Evolutionary conservation across 805 yeast genomes (phyloP).

Genomic region (Starmera caribaea): DNA sequence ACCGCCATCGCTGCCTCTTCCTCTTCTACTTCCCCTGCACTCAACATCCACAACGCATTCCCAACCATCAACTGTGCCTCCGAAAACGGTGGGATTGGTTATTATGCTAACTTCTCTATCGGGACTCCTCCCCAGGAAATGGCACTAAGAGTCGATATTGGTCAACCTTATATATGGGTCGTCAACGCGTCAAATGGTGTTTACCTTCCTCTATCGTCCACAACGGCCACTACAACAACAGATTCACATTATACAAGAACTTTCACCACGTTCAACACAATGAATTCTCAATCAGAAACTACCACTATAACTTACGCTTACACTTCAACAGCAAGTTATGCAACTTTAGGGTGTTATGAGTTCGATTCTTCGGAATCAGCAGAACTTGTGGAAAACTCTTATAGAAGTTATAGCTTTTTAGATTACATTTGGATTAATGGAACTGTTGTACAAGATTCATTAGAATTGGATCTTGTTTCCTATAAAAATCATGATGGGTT

Average conservation of each 20-base stretch:
- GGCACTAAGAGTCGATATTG: constrained; percentile 24
- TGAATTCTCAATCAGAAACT: not conserved
- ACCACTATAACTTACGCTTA: not conserved
- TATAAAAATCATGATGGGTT: not conserved
- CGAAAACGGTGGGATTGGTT: constrained; percentile 6
- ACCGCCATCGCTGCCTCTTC: no score
- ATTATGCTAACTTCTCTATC: constrained; percentile 22
- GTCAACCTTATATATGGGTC: constrained; percentile 30
- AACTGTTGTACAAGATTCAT: constrained; percentile 6
- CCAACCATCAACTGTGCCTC: constrained; percentile 6
- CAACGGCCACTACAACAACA: constrained; percentile 3
- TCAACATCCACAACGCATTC: not conserved
- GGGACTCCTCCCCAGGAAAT: constrained; percentile 24
- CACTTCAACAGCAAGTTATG: constrained; percentile 3
- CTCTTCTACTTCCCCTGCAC: not conserved
- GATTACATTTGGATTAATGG: constrained; percentile 13
- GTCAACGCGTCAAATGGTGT: constrained; percentile 8
- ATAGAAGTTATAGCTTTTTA: constrained; percentile 1
- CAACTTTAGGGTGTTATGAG: constrained; percentile 8
- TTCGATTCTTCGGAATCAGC: constrained; percentile 2
- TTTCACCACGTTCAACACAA: not conserved
- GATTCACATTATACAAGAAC: not conserved
- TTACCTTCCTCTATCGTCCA: constrained; percentile 5
- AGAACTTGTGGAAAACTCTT: not conserved
- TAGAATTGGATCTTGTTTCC: not conserved